phyloP scores from a whole-genome alignment of 2,329 filamentous ascomycete genomes.

The Xylariaceae sp. region DNA sequence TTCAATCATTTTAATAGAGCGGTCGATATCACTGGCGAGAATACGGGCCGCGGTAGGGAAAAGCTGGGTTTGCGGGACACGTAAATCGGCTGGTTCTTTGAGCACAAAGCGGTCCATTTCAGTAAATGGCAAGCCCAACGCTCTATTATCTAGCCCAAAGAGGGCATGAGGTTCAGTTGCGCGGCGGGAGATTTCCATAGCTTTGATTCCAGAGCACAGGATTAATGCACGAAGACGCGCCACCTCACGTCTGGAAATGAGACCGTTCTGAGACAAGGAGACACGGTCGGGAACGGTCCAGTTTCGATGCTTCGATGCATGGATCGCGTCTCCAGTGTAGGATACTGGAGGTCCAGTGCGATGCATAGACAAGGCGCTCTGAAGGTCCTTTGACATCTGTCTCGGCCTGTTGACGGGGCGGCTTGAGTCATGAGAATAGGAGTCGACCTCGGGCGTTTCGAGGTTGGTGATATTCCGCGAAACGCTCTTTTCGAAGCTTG shows the following conservation, averaged over 20 bases:
- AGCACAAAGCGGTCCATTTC: conserved; percentile 42
- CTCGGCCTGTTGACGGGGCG: conserved; percentile 31
- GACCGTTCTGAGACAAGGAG: conserved; percentile 36
- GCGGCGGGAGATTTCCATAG: conserved; percentile 69
- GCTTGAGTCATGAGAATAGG: conserved; percentile 27
- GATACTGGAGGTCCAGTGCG: conserved; percentile 10
- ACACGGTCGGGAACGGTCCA: too few relatives aligned
- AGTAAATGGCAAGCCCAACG: conserved; percentile 37
- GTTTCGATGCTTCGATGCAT: too few relatives aligned
- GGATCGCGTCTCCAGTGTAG: conserved; percentile 10
- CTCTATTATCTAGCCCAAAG: conserved; percentile 29
- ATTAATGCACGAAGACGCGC: conserved; percentile 73
- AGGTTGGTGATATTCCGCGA: conserved; percentile 27
- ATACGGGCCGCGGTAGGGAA: conserved; percentile 53
- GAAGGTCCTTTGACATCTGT: conserved; percentile 36
- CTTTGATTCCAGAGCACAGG: conserved; percentile 83
- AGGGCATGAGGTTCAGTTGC: conserved; percentile 48
- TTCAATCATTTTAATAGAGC: conserved; percentile 53
- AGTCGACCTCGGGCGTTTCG: conserved; percentile 41
- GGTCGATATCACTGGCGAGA: conserved; percentile 45
- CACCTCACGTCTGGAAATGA: conserved; percentile 66
- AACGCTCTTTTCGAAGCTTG: too few relatives aligned
- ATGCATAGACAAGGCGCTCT: conserved; percentile 33
- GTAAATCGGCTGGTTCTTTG: conserved; percentile 31
- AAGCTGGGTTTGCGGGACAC: conserved; percentile 41